A percentile compares a stretch with the other conserved stretches of the same genome.
These are phyloP conservation scores for Clausena lansium DNA, from an alignment of 345 rosid species.

Conservation along the genomic window DNA sequence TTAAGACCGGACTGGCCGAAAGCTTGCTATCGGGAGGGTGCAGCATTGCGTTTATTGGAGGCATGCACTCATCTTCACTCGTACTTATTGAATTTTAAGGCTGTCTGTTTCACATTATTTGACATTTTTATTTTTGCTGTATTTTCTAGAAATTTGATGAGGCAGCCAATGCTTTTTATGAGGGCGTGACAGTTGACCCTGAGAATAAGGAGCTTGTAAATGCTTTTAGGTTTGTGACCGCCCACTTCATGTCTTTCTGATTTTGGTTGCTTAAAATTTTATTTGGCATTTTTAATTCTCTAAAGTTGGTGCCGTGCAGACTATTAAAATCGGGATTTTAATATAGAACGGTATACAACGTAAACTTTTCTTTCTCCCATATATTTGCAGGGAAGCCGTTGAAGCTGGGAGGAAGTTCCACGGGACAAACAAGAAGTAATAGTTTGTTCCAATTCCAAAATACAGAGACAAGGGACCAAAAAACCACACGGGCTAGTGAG, in stretches of 20 bases:
- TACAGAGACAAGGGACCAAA: not conserved
- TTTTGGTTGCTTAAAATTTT: not conserved
- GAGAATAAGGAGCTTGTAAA: constrained; percentile 63
- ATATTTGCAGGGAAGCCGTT: constrained; percentile 66
- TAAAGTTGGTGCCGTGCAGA: not conserved
- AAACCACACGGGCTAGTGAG: not conserved
- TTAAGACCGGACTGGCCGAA: constrained; percentile 80
- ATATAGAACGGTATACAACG: not conserved
- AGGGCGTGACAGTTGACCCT: constrained; percentile 78
- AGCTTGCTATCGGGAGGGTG: constrained; percentile 92
- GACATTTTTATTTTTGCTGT: constrained; percentile 8
- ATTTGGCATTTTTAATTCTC: not conserved
- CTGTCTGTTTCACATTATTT: not conserved
- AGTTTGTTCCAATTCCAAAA: constrained; percentile 1
- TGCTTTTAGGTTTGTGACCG: constrained; percentile 66
- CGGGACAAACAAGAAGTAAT: constrained; percentile 42
- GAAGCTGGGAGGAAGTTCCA: constrained; percentile 74
- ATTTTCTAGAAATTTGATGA: constrained; percentile 64
- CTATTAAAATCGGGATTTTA: not conserved
- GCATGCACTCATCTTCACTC: constrained; percentile 24
- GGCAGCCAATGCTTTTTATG: constrained; percentile 81
- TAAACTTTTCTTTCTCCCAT: not conserved
- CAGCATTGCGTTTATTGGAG: constrained; percentile 77
- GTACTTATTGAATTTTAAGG: not conserved
- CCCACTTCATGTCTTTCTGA: not conserved